phyloP scores from a whole-genome alignment of 1,139 yeast genomes.

The Geotrichum macrosporum region DNA sequence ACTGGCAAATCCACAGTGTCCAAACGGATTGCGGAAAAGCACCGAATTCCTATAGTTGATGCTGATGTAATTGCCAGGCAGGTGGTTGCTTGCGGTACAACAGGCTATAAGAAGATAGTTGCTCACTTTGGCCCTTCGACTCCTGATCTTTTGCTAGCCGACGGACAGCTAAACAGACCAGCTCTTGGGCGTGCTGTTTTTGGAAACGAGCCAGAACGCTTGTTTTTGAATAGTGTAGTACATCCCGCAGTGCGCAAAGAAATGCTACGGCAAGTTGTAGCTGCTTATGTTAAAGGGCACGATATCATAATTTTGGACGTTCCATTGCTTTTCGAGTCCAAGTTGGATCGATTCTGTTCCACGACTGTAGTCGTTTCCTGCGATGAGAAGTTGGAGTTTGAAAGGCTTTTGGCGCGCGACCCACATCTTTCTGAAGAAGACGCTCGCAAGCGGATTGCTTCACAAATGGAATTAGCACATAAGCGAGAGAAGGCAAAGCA shows the following conservation, averaged over 20 bases:
- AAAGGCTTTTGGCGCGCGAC: conserved; percentile 62
- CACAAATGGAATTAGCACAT: conserved; percentile 67
- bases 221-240: conserved; percentile 63
- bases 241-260: conserved; percentile 84
- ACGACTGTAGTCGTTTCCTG: conserved; percentile 65
- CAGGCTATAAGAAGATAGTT: conserved; percentile 65
- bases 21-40: conserved; percentile 47
- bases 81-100: conserved; percentile 74
- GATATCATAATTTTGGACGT: conserved; percentile 75
- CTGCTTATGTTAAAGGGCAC: conserved; percentile 51
- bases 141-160: conserved; percentile 49
- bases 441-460: conserved; percentile 63
- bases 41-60: conserved; percentile 63
- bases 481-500: conserved; percentile 60
- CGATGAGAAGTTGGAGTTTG: conserved; percentile 51
- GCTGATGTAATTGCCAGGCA: conserved; percentile 87
- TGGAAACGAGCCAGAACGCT: conserved; percentile 52
- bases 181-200: conserved; percentile 79
- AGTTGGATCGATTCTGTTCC: conserved; percentile 69
- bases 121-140: conserved; percentile 53
- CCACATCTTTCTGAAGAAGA: conserved; percentile 62
- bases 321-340: conserved; percentile 81
- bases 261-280: conserved; percentile 54
- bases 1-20: conserved; percentile 95
- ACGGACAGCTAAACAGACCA: conserved; percentile 52